Evolutionary conservation across 257 asterid genomes (phyloP).

Genomic region (Ligustrum vulgare): DNA sequence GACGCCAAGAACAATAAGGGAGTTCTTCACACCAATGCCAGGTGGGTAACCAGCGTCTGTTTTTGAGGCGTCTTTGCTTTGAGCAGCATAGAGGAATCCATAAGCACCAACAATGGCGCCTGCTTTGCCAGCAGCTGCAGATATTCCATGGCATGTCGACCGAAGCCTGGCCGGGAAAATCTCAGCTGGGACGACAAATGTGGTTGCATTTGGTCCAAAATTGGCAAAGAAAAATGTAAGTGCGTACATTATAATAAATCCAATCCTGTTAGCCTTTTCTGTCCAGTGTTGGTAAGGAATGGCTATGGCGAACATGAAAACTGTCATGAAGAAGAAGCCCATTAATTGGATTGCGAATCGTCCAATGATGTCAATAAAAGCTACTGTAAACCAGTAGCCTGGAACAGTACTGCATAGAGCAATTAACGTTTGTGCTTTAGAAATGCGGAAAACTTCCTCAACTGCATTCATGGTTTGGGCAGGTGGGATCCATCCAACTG

Average conservation of each 20-base stretch:
- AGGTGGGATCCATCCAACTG: slow-evolving; percentile 43
- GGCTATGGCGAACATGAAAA: slow-evolving; percentile 51
- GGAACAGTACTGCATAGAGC: slow-evolving; percentile 53
- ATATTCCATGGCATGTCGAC: slow-evolving; percentile 51
- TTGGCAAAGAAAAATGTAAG: slow-evolving; percentile 50
- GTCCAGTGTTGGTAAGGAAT: slow-evolving; percentile 48
- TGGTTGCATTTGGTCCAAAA: slow-evolving; percentile 50
- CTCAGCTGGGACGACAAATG: slow-evolving; percentile 48
- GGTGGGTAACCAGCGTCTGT: slow-evolving; percentile 36
- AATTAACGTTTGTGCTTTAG: slow-evolving; percentile 47
- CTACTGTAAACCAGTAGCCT: slow-evolving; percentile 54
- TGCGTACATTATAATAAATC: slow-evolving; percentile 41
- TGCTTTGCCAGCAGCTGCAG: slow-evolving; percentile 46
- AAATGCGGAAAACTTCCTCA: slow-evolving; percentile 35
- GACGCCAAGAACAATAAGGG: slow-evolving; percentile 34
- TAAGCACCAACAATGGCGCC: slow-evolving; percentile 46
- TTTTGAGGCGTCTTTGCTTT: slow-evolving; percentile 12
- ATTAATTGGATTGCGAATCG: slow-evolving; percentile 41
- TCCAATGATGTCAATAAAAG: slow-evolving; percentile 39
- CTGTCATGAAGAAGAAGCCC: slow-evolving; percentile 59
- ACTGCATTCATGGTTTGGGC: slow-evolving; percentile 37
- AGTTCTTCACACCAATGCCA: slow-evolving; percentile 37
- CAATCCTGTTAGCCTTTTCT: slow-evolving; percentile 27
- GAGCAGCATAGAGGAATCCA: slow-evolving; percentile 44
- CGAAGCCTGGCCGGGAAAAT: slow-evolving; percentile 46